Evolutionary conservation across 148 eudicot species (phyloP).

Genomic region (Beta vulgaris): DNA sequence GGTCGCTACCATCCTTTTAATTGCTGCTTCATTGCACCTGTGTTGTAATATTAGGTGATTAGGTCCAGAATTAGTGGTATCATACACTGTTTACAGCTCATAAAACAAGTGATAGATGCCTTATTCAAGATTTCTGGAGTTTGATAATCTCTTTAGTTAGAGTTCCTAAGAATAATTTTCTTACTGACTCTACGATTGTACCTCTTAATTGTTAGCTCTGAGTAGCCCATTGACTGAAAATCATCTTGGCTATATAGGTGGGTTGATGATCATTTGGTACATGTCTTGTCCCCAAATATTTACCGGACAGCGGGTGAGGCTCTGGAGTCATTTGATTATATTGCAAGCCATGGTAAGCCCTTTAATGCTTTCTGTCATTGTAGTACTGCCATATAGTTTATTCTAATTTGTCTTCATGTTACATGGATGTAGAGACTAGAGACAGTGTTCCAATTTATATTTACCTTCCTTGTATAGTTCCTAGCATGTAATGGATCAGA

Average conservation of each 20-base stretch:
- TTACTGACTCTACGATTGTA: neutral
- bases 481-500: neutral
- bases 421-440: neutral
- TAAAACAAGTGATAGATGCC: neutral
- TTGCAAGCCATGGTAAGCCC: slow-evolving; percentile 72
- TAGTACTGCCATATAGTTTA: neutral
- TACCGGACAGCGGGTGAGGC: slow-evolving; percentile 81
- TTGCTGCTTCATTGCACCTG: neutral
- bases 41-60: neutral
- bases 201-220: neutral
- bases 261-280: slow-evolving; percentile 95
- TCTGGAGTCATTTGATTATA: slow-evolving; percentile 90
- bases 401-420: neutral
- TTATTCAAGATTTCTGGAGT: neutral
- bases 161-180: neutral
- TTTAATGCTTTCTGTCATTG: neutral
- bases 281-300: slow-evolving; percentile 89
- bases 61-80: neutral
- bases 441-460: neutral
- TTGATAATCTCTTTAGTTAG: neutral
- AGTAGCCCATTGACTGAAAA: slow-evolving; percentile 4
- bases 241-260: slow-evolving; percentile 53
- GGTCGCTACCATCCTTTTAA: neutral
- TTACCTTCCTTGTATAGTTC: neutral
- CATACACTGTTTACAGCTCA: neutral